Percentiles rank a stretch among this genome's conserved stretches.
Evolutionary conservation across 371 early-diverging fungal species (phyloP).

Genomic region (Nematocida minor): DNA sequence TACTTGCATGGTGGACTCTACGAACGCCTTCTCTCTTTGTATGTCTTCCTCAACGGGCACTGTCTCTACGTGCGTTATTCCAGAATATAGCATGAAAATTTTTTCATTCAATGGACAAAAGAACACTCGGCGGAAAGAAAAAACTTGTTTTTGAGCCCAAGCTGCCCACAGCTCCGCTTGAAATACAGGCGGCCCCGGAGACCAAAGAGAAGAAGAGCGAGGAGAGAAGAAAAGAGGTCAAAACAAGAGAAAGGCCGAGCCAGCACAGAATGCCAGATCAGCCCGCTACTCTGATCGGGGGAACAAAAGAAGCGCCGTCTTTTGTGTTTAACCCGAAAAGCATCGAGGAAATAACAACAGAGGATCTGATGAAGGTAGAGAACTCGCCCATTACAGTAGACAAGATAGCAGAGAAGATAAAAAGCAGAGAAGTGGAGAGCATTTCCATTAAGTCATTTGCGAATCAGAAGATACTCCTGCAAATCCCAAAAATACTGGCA

Average conservation of each 20-base stretch:
- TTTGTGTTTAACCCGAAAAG: background rate
- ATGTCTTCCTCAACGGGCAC: constrained; percentile 31
- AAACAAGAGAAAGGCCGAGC: background rate
- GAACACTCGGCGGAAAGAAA: constrained; percentile 16
- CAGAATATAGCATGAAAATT: constrained; percentile 33
- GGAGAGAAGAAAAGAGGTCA: background rate
- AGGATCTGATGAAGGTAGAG: background rate
- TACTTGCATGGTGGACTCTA: background rate
- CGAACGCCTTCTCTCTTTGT: constrained; percentile 17
- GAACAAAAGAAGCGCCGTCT: background rate
- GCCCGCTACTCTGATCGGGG: background rate
- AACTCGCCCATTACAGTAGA: background rate
- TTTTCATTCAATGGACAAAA: constrained; percentile 26
- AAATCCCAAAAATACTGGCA: background rate
- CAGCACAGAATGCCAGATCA: background rate
- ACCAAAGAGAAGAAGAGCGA: background rate
- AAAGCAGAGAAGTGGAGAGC: background rate
- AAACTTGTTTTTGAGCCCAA: constrained; percentile 43
- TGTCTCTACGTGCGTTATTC: background rate
- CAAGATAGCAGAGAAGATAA: background rate
- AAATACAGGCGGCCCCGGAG: background rate
- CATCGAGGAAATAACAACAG: background rate
- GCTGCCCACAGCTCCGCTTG: background rate
- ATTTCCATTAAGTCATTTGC: background rate
- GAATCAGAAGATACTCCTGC: background rate